A percentile compares a stretch with the other conserved stretches of the same genome.
Conservation (phyloP, 345 rosid species). For the Litchi chinensis region DNA sequence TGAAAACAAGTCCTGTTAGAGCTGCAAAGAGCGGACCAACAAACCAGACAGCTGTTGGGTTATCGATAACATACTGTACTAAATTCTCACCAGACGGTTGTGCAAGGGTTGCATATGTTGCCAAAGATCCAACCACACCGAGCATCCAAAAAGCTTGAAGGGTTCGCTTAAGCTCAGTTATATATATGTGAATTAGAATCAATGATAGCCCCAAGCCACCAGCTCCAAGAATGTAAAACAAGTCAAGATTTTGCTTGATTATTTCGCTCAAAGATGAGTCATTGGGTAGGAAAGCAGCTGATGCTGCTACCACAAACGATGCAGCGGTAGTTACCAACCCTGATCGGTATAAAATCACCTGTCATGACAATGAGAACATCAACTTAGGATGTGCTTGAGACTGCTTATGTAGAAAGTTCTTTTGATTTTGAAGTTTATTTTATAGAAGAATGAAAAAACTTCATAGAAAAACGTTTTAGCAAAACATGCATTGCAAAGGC, state of each 20-base stretch:
- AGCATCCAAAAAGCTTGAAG: constrained; percentile 94
- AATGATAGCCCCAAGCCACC: constrained; percentile 80
- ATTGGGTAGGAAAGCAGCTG: constrained; percentile 67
- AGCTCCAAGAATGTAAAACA: constrained; percentile 68
- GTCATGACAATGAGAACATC: constrained; percentile 22
- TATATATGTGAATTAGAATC: constrained; percentile 82
- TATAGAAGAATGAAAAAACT: too few relatives aligned
- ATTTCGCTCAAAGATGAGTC: constrained; percentile 46
- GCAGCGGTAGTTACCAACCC: constrained; percentile 85
- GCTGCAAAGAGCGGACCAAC: constrained; percentile 93
- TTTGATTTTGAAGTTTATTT: too few relatives aligned
- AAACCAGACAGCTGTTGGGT: constrained; percentile 80
- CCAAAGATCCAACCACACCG: constrained; percentile 74
- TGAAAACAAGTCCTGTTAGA: constrained; percentile 88
- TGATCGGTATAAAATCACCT: constrained; percentile 85
- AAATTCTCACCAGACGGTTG: constrained; percentile 68
- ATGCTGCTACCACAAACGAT: constrained; percentile 77
- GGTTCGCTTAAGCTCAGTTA: constrained; percentile 88
- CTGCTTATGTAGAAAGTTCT: background rate
- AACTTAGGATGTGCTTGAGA: background rate
- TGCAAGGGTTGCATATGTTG: constrained; percentile 59
- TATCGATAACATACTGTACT: constrained; percentile 64
- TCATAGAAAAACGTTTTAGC: too few relatives aligned
- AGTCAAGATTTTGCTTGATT: constrained; percentile 64
- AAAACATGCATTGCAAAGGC: too few relatives aligned